Evolutionary conservation across 192 early-diverging fungal genomes (phyloP).

Genomic region (Linnemannia elongata): DNA sequence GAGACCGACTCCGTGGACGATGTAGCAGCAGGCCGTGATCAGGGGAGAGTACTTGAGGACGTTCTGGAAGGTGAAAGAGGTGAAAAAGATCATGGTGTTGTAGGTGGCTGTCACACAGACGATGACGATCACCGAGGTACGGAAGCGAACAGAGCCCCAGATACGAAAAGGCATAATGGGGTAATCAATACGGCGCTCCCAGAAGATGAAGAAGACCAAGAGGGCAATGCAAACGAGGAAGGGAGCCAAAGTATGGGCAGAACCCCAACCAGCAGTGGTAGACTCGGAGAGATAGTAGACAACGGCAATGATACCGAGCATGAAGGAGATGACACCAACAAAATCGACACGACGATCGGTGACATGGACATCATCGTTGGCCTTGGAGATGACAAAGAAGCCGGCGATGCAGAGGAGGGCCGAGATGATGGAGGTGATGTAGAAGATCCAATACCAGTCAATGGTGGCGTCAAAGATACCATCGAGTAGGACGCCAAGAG

Average conservation of each 20-base stretch:
- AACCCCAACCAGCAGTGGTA: slow-evolving; percentile 38
- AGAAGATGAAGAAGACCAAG: slow-evolving; percentile 51
- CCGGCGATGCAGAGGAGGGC: slow-evolving; percentile 29
- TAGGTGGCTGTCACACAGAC: slow-evolving; percentile 47
- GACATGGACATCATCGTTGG: slow-evolving; percentile 10
- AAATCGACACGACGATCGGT: slow-evolving; percentile 41
- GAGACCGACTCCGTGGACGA: slow-evolving; percentile 59
- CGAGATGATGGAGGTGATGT: slow-evolving; percentile 50
- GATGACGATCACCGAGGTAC: slow-evolving; percentile 43
- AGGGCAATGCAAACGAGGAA: slow-evolving; percentile 53
- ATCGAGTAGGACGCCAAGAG: slow-evolving; percentile 44
- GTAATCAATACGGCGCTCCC: slow-evolving; percentile 45
- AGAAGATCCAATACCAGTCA: slow-evolving; percentile 61
- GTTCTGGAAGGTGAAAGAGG: slow-evolving; percentile 63
- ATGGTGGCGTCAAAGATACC: slow-evolving; percentile 56
- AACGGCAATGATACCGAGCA: slow-evolving; percentile 45
- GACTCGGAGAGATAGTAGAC: slow-evolving; percentile 56
- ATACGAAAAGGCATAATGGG: slow-evolving; percentile 61
- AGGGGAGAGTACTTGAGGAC: slow-evolving; percentile 53
- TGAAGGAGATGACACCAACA: slow-evolving; percentile 30
- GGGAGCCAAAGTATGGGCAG: slow-evolving; percentile 38
- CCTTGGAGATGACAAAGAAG: slow-evolving; percentile 44
- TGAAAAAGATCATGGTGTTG: slow-evolving; percentile 58
- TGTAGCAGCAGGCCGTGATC: slow-evolving; percentile 61
- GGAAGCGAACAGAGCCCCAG: slow-evolving; percentile 59